A percentile compares a stretch with the other conserved stretches of the same genome.
phyloP scores from a whole-genome alignment of 768 basidiomycete genomes.

The Russula sp. region DNA sequence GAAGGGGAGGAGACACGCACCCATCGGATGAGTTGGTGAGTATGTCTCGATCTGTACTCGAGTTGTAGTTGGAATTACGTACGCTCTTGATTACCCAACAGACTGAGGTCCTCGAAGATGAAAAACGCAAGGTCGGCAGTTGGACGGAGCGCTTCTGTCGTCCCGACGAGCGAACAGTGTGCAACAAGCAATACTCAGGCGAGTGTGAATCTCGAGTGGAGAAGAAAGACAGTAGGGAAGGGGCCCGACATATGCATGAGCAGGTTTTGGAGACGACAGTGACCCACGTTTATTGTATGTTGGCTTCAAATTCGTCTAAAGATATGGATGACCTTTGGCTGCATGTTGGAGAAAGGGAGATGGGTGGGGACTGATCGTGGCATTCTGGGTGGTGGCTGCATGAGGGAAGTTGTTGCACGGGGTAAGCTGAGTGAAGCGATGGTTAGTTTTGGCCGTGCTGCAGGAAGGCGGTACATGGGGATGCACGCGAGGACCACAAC shows the following conservation, averaged over 20 bases:
- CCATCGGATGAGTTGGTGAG: no score
- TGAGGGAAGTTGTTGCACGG: constrained; percentile 20
- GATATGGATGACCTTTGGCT: constrained; percentile 28
- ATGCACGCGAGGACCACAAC: no score
- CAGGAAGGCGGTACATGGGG: no score
- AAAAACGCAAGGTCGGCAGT: no score
- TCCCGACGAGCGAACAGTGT: no score
- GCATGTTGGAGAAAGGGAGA: constrained; percentile 34
- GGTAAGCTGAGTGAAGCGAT: constrained; percentile 26
- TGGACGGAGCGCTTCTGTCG: no score
- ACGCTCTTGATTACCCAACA: no score
- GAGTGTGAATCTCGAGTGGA: constrained; percentile 9
- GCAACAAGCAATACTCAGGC: constrained; percentile 11
- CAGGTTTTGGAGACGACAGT: constrained; percentile 14
- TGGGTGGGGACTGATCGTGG: constrained; percentile 20
- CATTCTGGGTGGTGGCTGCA: constrained; percentile 22
- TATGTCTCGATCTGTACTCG: no score
- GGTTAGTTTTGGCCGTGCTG: constrained; percentile 19
- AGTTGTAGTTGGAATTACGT: no score
- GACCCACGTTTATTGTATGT: constrained; percentile 33
- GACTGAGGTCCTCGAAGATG: no score
- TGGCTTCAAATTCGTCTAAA: no score
- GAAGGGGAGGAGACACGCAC: no score
- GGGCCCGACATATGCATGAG: constrained; percentile 28
- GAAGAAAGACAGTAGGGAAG: constrained; percentile 18